phyloP scores from a whole-genome alignment of 2,329 filamentous ascomycete genomes.

The Fusarium sp. region DNA sequence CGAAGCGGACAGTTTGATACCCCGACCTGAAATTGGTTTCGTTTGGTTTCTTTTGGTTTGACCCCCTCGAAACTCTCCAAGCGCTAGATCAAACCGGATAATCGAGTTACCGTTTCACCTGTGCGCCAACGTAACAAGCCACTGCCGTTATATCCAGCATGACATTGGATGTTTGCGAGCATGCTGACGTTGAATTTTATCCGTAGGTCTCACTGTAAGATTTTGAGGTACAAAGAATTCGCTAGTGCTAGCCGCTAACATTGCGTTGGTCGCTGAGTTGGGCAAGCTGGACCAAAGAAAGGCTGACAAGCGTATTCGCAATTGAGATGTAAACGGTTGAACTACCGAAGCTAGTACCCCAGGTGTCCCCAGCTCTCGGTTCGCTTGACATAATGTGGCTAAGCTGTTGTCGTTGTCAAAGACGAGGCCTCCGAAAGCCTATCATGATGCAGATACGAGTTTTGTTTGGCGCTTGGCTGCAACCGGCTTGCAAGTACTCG shows the following conservation, averaged over 20 bases:
- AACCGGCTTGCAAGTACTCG: not conserved
- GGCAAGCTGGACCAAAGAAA: not conserved
- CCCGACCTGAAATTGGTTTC: conserved; percentile 20
- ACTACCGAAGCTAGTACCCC: conserved; percentile 22
- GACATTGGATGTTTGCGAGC: not conserved
- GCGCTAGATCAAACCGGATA: conserved; percentile 33
- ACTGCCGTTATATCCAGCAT: conserved; percentile 10
- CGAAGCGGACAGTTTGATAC: conserved; percentile 35
- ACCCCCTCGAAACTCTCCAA: conserved; percentile 3
- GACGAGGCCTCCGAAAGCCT: conserved; percentile 3
- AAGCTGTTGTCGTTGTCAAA: not conserved
- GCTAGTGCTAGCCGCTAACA: not conserved
- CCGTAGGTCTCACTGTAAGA: not conserved
- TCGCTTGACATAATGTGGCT: not conserved
- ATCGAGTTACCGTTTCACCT: conserved; percentile 25
- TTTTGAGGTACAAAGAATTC: conserved; percentile 3
- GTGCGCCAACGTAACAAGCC: not conserved
- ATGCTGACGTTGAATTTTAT: conserved; percentile 1
- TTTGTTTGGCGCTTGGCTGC: not conserved
- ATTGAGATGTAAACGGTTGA: conserved; percentile 20
- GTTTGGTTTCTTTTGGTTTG: conserved; percentile 22
- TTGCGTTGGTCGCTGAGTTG: not conserved
- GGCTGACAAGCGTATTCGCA: conserved; percentile 1
- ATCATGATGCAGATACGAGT: conserved; percentile 1
- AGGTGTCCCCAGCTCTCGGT: conserved; percentile 7